Base-by-base conservation (phyloP, 257 asterid genomes). In the Coffea eugenioides region DNA sequence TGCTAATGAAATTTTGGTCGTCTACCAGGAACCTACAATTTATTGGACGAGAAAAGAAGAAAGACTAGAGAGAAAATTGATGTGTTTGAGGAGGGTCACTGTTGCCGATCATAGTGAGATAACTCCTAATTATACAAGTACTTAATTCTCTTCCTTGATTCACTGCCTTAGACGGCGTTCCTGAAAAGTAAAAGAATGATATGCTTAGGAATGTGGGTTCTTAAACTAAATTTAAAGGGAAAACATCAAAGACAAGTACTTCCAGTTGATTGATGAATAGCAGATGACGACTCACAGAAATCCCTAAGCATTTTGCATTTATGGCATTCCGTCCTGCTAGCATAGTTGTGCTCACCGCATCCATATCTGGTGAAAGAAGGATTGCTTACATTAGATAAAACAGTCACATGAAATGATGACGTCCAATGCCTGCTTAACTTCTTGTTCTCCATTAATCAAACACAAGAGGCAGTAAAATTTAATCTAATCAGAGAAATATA, bases 271-370 rank as follows among this genome's bases (percentile, higher is more conserved):
- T 59, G 64, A 15, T 27, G 3, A 18, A n/a, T 41, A 49, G 20
- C 8, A 64, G 31, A 27, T 56, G 64, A 68, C 87, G 64, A 68
- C 87, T 80, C 84, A 90, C 97, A 89, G 79, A 67, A 90, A 80
- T 88, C 96, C 84, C 80, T 86, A 0, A 93, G 91, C 8, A 88
- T 77, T 77, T 82, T 90, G 94, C 97, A 93, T 81, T 88, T 92
- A 49, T 79, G 88, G 72, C 98, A 93, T 85, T 90, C 92, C 71
- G 71, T 80, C 87, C 97, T 92, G 87, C 90, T 87, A 34, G 98
- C 98, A 80, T 92, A 93, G 76, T 93, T 92, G 49, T 93, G 98
- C 80, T 83, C 85, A 71, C 92, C 89, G 62, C 98, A 92, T 75
- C 92, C 96, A 64, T 75, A 31, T 83, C 97, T 90, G 90, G 7